These are phyloP conservation scores for Saccharomyces pastorianus DNA, from an alignment of 1,139 yeast species.

Conservation along the genomic window DNA sequence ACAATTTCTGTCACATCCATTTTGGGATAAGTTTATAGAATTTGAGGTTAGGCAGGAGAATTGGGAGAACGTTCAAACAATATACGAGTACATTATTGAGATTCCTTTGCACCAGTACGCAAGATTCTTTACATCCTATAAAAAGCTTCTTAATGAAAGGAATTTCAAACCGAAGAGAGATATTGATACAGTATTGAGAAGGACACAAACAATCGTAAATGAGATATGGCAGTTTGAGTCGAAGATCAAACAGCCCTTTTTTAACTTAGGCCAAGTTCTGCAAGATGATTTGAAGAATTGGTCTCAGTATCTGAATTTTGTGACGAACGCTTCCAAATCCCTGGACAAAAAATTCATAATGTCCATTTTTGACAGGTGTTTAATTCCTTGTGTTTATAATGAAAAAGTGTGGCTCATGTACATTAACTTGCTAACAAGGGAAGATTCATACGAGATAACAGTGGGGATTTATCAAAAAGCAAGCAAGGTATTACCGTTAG, in stretches of 20 bases:
- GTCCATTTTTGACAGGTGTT: constrained; percentile 50
- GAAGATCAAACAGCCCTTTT: constrained; percentile 38
- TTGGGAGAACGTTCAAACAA: constrained; percentile 29
- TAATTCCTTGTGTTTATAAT: constrained; percentile 49
- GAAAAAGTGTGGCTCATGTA: constrained; percentile 52
- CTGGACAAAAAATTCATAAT: constrained; percentile 19
- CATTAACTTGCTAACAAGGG: constrained; percentile 36
- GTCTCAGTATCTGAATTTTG: constrained; percentile 45
- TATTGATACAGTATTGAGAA: constrained; percentile 37
- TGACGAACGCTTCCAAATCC: constrained; percentile 19
- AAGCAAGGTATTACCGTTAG: constrained; percentile 14
- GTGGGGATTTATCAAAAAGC: constrained; percentile 19
- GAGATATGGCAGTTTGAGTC: constrained; percentile 59
- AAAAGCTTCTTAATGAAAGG: constrained; percentile 35
- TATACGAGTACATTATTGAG: constrained; percentile 39
- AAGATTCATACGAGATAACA: constrained; percentile 1
- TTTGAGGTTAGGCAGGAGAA: constrained; percentile 35
- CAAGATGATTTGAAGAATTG: constrained; percentile 38
- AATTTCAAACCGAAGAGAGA: constrained; percentile 16
- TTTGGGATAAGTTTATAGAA: constrained; percentile 59
- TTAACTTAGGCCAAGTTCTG: constrained; percentile 36
- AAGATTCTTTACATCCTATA: constrained; percentile 47
- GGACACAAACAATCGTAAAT: constrained; percentile 45
- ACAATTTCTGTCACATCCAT: constrained; percentile 51
- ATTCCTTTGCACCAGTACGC: constrained; percentile 68